Evolutionary conservation across 345 rosid species (phyloP), one percentile per base, ranked within the genome.

Genomic region (Arabidopsis thaliana): DNA sequence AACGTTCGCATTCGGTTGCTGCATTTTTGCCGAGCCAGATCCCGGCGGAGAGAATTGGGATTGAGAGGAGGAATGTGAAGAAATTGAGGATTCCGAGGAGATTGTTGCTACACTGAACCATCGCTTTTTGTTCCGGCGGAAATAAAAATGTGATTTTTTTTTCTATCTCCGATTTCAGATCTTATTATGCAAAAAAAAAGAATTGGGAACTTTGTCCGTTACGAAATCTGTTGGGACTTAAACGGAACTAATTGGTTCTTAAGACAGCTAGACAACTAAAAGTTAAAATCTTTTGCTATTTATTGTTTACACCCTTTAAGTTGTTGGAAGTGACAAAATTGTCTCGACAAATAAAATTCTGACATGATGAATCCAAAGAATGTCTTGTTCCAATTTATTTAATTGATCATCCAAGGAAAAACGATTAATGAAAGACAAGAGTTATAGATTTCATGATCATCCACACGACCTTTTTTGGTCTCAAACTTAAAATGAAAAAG

Each of bases 21-120:
- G 92, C 98, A 25, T 84, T 79, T 61, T 84, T 79, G 30, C 89
- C 81, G 8, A 94, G 87, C 98, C 98, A 94, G 82, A 91, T 79
- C 56, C 98, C 97, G 34, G 80, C 93, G 52, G 82, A 82, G 57
- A 94, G 87, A 64, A 94, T 92, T 20, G 97, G 97, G 69, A 94
- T 80, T 0, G 97, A 92, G 65, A 92, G 86, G 41, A 92, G 76
- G 87, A 94, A 90, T 1, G 95, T 90, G 20, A 92, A 11, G 82
- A 94, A 69, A 73, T 94, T 94, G 32, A 94, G 89, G 69, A 91
- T 76, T 12, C 98, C 98, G 3, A 92, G 81, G 14, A 94, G 84
- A 66, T 86, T 88, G 84, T 94, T 94, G 86, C 98, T 94, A 11
- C 89, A 13, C 13, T 90, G 87, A 33, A 94, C 82, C 77, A 71